Conservation (phyloP, 2,329 filamentous ascomycete species). For the Bipolaris sorokiniana region DNA sequence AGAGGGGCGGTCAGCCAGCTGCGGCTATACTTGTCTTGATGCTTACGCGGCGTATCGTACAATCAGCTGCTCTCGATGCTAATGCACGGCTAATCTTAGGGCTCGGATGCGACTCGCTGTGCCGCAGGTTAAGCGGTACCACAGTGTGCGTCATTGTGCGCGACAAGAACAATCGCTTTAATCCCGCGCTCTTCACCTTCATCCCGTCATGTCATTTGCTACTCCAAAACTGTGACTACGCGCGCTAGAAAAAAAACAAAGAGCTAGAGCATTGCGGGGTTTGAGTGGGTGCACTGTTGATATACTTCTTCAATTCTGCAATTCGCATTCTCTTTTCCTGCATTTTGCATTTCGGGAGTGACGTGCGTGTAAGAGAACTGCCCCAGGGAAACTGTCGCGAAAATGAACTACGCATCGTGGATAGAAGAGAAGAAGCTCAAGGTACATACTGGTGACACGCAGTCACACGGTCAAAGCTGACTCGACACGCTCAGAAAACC, state of each 20-base stretch:
- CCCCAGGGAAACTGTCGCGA: slow-evolving; percentile 19
- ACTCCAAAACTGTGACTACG: not conserved
- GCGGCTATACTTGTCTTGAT: slow-evolving; percentile 7
- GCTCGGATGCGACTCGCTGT: slow-evolving; percentile 9
- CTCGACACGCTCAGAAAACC: slow-evolving; percentile 44
- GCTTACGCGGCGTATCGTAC: slow-evolving; percentile 23
- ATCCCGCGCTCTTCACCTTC: slow-evolving; percentile 6
- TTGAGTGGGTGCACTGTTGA: not conserved
- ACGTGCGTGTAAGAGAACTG: slow-evolving; percentile 9
- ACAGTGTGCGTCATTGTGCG: slow-evolving; percentile 29
- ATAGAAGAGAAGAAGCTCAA: slow-evolving; percentile 55
- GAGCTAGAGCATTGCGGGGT: not conserved
- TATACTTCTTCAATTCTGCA: not conserved
- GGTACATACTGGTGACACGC: slow-evolving; percentile 24
- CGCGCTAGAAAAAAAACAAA: not conserved
- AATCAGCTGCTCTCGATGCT: slow-evolving; percentile 21
- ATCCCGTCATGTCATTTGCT: not conserved
- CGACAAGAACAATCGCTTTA: slow-evolving; percentile 10
- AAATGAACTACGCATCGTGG: slow-evolving; percentile 54
- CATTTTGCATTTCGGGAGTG: not conserved
- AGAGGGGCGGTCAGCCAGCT: slow-evolving; percentile 25
- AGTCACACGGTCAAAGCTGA: slow-evolving; percentile 4
- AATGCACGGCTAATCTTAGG: slow-evolving; percentile 24
- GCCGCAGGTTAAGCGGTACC: slow-evolving; percentile 6
- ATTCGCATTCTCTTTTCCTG: not conserved